Base-by-base conservation (phyloP, 352 stramenopile species). In the Phytophthora capsici region DNA sequence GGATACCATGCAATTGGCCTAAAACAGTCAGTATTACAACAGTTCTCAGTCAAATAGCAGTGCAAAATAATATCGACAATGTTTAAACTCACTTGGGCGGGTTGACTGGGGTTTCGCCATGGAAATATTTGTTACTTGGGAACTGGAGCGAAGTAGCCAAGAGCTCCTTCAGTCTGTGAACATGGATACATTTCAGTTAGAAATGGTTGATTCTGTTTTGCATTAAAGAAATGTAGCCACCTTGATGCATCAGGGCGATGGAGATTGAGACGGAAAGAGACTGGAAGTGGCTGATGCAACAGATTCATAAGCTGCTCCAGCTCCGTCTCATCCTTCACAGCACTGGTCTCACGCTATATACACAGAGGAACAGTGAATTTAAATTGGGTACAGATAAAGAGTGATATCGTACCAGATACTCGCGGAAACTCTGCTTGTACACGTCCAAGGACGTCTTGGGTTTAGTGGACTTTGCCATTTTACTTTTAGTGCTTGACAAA, bases 371-470 rank as follows among this genome's bases (percentile, higher is more conserved):
- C 17, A 41, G 7, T 22, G 13, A 30, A 13, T 5, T 52, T 62
- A 25, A 4, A 40, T 43, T 19, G 14, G 3, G 9, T 16, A 34
- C 28, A 9, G 28, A 22, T 34, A n/a, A 3, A 47, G 23, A 19
- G 9, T 34, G 9, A 13, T 12, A 12, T 34, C 48, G 48, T 57
- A 82, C 69, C 65, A 85, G 41, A 38, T 80, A 95, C 69, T 95
- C 87, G 65, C 81, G 83, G 74, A 95, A 94, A 63, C 83, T 92
- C 57, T 89, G 77, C 70, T 94, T 93, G 80, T 83, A 94, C 38
- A 90, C 71, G 56, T 86, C 85, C 13, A 93, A 70, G 19, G 83
- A 71, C 37, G 81, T 69, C 66, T 87, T 90, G 25, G 76, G 25
- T 51, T 68, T 73, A 56, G 44, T 66, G 13, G 40, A 17, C n/a